Evolutionary conservation across 495 filamentous ascomycete genomes (phyloP), one percentile per base, ranked within the genome.

Genomic region (Platismatia glauca): DNA sequence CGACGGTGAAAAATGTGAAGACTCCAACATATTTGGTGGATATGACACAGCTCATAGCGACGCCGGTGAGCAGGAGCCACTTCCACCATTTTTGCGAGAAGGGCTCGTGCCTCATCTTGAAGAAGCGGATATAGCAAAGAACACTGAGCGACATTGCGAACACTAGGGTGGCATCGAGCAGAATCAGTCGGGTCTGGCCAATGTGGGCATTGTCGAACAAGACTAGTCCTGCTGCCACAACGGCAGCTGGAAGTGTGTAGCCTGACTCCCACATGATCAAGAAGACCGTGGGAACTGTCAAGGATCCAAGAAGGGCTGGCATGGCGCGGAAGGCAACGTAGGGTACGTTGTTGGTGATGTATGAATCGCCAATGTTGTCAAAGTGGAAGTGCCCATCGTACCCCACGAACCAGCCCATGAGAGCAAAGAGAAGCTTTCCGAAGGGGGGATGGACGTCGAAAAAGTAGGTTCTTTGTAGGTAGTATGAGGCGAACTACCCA

Each of bases 201-300:
- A 99, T 91, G 73, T 99, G 94, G 46, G 92, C 94, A 74, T 99
- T 99, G 76, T 99, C 94, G 71, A 99, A 90, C 43, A 99, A 84
- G 64, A 99, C 81, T 34, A 99, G 79, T 34, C 88, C 86, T 12
- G 95, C 84, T 31, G 94, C 88, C 64, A 95, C 78, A 46, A 97
- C 79, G 71, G 89, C 95, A 59, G 94, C 95, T 7, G 94, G 94
- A 24, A 99, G 78, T 48, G 91, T 95, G 70, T 97, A 99, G 59
- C 92, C 95, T 16, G 92, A 96, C 76, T 99, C 94, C 94, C 94
- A 97, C 94, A 99, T 99, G 68, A 95, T 97, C 74, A 95, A 72
- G 74, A 94, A 99, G 20, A 90, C 86, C 24, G 92, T 89, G n/a
- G 93, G 87, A 53, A 99, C 90, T 2, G 95, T 97, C 65, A 97